Base-by-base conservation (phyloP, 2,329 filamentous ascomycete species). In the Talaromyces sp. region DNA sequence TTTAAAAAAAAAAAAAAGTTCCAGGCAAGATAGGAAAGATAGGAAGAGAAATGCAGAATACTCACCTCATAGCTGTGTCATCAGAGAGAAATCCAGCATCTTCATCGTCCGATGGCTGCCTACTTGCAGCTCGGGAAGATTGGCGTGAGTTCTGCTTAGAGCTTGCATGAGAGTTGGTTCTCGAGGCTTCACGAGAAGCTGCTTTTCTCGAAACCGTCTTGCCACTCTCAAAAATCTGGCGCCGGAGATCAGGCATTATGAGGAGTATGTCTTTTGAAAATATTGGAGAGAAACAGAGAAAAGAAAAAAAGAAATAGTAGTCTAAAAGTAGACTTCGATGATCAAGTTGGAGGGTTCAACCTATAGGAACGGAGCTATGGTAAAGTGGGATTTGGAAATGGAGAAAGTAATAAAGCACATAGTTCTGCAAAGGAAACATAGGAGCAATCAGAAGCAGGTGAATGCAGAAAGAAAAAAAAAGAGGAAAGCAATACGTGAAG, bases 151-250 rank as follows among this genome's bases (percentile, higher is more conserved):
- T 76, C 10, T 75, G 71, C 17, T 78, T 74, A 14, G 83, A 85
- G 57, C 71, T 75, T 13, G 76, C 71, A 53, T 79, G 80, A 42
- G 82, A 85, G 49, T 71, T 76, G 14, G 77, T 73, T 24, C 78
- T 77, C 14, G 83, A 85, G 39, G 75, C 77, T 52, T 80, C 75
- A 54, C 78, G 77, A 22, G 82, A 83, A 48, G 77, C 79, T 32
- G 82, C 82, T 66, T 86, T 86, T 63, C 81, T 81, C 47, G 85
- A 87, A 42, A 83, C 73, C 17, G 84, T 87, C 74, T 87, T 87
- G 68, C 81, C 78, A 73, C 82, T 84, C 75, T 86, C 84, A 35
- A 86, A 79, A 51, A 82, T 83, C 65, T 83, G 80, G 62, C 83
- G 80, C 58, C 83, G 73, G 48, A 78, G 69, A 61, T 79, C 76